Percentiles rank a stretch among this genome's conserved stretches.
These are phyloP conservation scores for Suillus cothurnatus DNA, from an alignment of 768 basidiomycete genomes.

Conservation along the genomic window DNA sequence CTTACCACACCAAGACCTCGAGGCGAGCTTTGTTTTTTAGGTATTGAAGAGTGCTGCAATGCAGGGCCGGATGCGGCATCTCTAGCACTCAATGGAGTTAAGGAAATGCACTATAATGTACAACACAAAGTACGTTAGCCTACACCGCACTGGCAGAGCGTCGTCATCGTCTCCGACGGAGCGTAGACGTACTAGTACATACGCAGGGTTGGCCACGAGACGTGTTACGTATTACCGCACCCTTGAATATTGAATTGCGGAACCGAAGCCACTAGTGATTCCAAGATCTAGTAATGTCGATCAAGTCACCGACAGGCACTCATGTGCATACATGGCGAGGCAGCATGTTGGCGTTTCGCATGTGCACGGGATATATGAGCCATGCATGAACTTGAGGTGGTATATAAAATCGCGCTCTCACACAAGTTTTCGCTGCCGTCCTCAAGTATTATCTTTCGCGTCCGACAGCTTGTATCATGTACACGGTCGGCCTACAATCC, in stretches of 20 bases:
- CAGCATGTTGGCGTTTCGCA: background rate
- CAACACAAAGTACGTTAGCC: slow-evolving; percentile 12
- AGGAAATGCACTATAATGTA: slow-evolving; percentile 14
- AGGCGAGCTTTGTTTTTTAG: slow-evolving; percentile 33
- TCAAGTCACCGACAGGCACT: slow-evolving; percentile 8
- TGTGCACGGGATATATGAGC: background rate
- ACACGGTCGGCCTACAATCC: slow-evolving; percentile 43
- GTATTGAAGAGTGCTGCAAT: slow-evolving; percentile 31
- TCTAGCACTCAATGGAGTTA: slow-evolving; percentile 16
- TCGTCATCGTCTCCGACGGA: slow-evolving; percentile 4
- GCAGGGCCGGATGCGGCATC: slow-evolving; percentile 33
- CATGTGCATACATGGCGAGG: slow-evolving; percentile 4
- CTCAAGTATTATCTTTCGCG: slow-evolving; percentile 26
- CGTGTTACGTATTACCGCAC: slow-evolving; percentile 12
- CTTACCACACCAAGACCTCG: slow-evolving; percentile 36
- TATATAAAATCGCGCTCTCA: slow-evolving; percentile 3
- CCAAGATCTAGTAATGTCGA: slow-evolving; percentile 16
- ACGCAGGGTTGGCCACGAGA: slow-evolving; percentile 13
- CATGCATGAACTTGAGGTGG: slow-evolving; percentile 1
- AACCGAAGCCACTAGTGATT: slow-evolving; percentile 23
- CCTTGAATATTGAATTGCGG: slow-evolving; percentile 23
- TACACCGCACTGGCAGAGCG: background rate
- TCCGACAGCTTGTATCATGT: slow-evolving; percentile 37
- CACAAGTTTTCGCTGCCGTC: slow-evolving; percentile 23
- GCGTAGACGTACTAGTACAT: background rate